Evolutionary conservation across 129 eudicot species (phyloP), one percentile per base, ranked within the genome.

Genomic region (Centrapalus pauciflorus): DNA sequence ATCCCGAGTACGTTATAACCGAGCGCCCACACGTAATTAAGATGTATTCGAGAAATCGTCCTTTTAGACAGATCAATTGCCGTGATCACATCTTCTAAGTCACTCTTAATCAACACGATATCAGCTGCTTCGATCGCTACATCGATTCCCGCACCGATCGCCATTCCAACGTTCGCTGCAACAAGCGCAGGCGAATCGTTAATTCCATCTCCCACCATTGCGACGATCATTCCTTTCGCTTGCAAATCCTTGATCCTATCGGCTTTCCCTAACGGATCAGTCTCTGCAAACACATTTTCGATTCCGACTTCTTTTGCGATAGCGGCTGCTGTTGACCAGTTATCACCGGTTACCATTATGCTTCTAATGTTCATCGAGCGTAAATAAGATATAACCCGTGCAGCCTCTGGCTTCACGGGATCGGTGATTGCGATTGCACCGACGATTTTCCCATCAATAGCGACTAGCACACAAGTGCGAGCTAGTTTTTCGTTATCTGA

Each of bases 111-210:
- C 61, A 93, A 72, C 25, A 93, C 96, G 2, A 93, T 70, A 58
- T 93, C 99, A 50, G 99, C 99, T 10, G 99, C 99, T 66, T 93
- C 99, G 60, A 93, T 89, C 9, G 99, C 99, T 28, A 93, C 96
- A 51, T 93, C 95, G 5, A 96, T 93, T 25, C 99, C 99, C 4
- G 96, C 99, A 7, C 99, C 99, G 9, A 93, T 89, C 13, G 99
- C 96, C 96, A 93, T 78, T 25, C 99, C 99, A 17, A 93, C 90
- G 16, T 93, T 85, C 2, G 99, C 99, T 7, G 96, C 99, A 2
- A 76, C 99, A 16, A 93, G 72, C n/a, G 96, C 99, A 4, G 99
- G 99, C 0, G 99, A 93, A 71, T 93, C 99, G 27, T 93, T 93
- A 28, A 93, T 93, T 54, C 99, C 99, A 34, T 93, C 99, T 50